Conservation (phyloP, 2,329 filamentous ascomycete species). For the Colletotrichum salicis region DNA sequence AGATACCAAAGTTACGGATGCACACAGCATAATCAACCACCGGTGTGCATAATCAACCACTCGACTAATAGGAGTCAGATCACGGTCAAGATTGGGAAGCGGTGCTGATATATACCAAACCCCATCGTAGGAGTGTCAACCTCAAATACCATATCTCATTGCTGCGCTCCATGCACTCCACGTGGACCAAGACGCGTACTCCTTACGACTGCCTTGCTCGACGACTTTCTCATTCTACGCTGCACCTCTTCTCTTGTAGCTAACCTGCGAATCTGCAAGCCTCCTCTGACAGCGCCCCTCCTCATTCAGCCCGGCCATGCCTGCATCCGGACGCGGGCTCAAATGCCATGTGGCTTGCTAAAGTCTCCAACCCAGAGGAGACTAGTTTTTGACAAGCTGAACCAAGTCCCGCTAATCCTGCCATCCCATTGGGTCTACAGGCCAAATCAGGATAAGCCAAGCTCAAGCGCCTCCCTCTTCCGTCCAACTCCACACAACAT, state of each 20-base stretch:
- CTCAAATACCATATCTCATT: not conserved
- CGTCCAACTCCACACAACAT: constrained; percentile 5
- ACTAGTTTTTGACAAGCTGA: constrained; percentile 5
- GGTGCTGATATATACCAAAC: not conserved
- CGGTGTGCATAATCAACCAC: not conserved
- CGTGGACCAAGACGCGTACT: not conserved
- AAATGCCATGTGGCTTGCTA: constrained; percentile 23
- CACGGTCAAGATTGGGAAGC: not conserved
- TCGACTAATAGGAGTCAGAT: not conserved
- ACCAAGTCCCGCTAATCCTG: constrained; percentile 1
- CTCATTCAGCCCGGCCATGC: constrained; percentile 16
- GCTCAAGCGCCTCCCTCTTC: not conserved
- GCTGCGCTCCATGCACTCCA: not conserved
- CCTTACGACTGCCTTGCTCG: not conserved
- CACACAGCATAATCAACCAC: not conserved
- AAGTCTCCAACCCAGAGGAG: not conserved
- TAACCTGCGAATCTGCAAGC: not conserved
- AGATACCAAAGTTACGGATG: not conserved
- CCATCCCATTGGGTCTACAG: constrained; percentile 7
- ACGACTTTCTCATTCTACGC: not conserved
- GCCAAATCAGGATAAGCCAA: constrained; percentile 4
- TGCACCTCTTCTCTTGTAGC: not conserved
- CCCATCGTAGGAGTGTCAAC: not conserved
- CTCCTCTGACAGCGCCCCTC: not conserved
- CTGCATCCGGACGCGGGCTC: constrained; percentile 8